phyloP scores from a whole-genome alignment of 371 early-diverging fungal genomes.

The Lichtheimia hyalospora region DNA sequence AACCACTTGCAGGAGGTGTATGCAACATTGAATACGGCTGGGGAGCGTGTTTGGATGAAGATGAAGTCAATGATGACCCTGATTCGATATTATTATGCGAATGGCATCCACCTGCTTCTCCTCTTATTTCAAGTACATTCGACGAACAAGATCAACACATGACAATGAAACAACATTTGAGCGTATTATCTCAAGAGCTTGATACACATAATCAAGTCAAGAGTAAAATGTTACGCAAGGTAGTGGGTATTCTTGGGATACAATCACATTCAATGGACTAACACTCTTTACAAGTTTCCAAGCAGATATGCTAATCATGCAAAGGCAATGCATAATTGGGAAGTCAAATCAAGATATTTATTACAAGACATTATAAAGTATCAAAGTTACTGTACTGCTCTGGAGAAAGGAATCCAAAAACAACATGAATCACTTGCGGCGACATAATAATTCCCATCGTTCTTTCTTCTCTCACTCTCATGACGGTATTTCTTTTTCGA shows the following conservation, averaged over 20 bases:
- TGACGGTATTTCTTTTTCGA: background rate
- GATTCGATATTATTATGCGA: slow-evolving; percentile 33
- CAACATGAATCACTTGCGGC: background rate
- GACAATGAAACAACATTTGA: slow-evolving; percentile 29
- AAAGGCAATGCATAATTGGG: slow-evolving; percentile 84
- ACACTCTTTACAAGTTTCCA: slow-evolving; percentile 30
- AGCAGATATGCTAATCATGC: slow-evolving; percentile 55
- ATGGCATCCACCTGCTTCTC: slow-evolving; percentile 45
- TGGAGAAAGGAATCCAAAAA: slow-evolving; percentile 55
- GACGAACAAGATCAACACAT: slow-evolving; percentile 36
- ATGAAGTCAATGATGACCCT: slow-evolving; percentile 29
- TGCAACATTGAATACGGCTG: slow-evolving; percentile 92
- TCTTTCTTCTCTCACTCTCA: background rate
- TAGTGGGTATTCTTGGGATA: slow-evolving; percentile 4
- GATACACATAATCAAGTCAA: slow-evolving; percentile 45
- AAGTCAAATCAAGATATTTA: slow-evolving; percentile 78
- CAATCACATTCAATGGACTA: background rate
- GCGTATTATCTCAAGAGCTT: slow-evolving; percentile 32
- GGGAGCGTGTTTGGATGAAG: slow-evolving; percentile 62
- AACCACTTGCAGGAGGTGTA: slow-evolving; percentile 82
- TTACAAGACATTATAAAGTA: slow-evolving; percentile 87
- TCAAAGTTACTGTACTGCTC: slow-evolving; percentile 74
- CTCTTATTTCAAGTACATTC: slow-evolving; percentile 33
- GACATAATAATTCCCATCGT: background rate
- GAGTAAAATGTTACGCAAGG: slow-evolving; percentile 37